Percentiles rank a stretch among this genome's conserved stretches.
phyloP scores from a whole-genome alignment of 192 early-diverging fungal genomes.

The Backusella westeae region DNA sequence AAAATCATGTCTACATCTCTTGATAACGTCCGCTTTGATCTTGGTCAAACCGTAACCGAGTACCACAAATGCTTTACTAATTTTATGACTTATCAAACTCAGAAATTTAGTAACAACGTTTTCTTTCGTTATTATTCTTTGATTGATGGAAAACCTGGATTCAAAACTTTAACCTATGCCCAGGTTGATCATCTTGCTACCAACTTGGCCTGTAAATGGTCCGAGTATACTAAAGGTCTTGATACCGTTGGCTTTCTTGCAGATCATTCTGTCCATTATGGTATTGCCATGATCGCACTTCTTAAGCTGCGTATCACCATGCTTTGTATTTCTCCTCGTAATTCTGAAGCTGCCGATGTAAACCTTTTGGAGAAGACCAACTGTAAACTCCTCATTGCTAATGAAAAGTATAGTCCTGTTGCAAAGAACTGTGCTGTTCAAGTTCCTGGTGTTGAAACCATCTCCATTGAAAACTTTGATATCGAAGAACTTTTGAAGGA shows the following conservation, averaged over 20 bases:
- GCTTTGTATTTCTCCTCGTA: slow-evolving; percentile 6
- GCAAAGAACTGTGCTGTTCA: neutral
- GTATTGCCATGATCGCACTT: neutral
- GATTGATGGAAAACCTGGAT: neutral
- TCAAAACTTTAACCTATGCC: slow-evolving; percentile 8
- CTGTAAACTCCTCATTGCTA: neutral
- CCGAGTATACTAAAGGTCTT: neutral
- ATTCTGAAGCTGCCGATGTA: slow-evolving; percentile 10
- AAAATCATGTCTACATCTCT: neutral
- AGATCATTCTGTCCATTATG: neutral
- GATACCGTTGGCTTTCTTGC: neutral
- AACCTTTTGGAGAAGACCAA: slow-evolving; percentile 5
- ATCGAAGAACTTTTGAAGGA: neutral
- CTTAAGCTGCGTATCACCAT: neutral
- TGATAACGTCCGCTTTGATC: neutral
- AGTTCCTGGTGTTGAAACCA: neutral
- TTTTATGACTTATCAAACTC: neutral
- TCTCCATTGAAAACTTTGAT: neutral
- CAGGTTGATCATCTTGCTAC: slow-evolving; percentile 14
- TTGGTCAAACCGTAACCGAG: neutral
- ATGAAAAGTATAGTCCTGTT: neutral
- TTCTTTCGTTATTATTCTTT: neutral
- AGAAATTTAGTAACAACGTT: neutral
- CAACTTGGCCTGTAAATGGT: slow-evolving; percentile 12
- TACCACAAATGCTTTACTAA: neutral